Evolutionary conservation across 2,329 filamentous ascomycete genomes (phyloP).

Genomic region (Emericellopsis cladophorae): DNA sequence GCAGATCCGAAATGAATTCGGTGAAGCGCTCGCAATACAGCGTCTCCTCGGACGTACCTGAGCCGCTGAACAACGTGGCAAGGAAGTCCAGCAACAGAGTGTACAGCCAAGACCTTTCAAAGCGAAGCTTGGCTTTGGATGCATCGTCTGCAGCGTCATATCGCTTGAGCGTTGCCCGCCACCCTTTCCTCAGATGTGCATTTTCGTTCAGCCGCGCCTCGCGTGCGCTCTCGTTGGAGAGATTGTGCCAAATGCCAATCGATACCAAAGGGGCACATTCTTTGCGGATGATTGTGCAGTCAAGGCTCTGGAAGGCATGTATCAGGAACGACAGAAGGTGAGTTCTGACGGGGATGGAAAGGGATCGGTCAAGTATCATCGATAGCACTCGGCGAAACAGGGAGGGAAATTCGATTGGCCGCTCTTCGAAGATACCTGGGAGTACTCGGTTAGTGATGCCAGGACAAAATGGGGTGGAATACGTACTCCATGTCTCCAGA

Average conservation of each 20-base stretch:
- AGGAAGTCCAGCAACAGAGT: constrained; percentile 76
- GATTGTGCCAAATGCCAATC: constrained; percentile 90
- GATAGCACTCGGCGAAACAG: constrained; percentile 85
- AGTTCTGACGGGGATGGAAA: constrained; percentile 56
- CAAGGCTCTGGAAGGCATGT: constrained; percentile 84
- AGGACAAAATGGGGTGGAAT: not conserved
- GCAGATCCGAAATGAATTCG: constrained; percentile 79
- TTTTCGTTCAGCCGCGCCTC: constrained; percentile 62
- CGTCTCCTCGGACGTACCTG: constrained; percentile 46
- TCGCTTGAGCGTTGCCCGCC: constrained; percentile 76
- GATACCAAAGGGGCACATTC: constrained; percentile 93
- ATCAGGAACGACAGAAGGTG: constrained; percentile 87
- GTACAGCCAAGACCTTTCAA: constrained; percentile 91
- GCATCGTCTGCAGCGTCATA: constrained; percentile 77
- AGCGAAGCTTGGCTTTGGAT: constrained; percentile 67
- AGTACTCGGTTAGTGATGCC: not conserved
- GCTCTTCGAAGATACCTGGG: constrained; percentile 60
- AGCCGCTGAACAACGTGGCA: constrained; percentile 51
- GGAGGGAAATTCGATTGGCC: constrained; percentile 70
- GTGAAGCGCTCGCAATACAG: constrained; percentile 87
- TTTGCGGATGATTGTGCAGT: constrained; percentile 79
- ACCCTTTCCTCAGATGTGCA: constrained; percentile 72
- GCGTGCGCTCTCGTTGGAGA: constrained; percentile 64
- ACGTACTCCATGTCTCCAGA: constrained; percentile 72
- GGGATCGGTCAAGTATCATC: constrained; percentile 62